Conservation (phyloP, 2,329 filamentous ascomycete species). For the Graphiopsis chlorocephala region DNA sequence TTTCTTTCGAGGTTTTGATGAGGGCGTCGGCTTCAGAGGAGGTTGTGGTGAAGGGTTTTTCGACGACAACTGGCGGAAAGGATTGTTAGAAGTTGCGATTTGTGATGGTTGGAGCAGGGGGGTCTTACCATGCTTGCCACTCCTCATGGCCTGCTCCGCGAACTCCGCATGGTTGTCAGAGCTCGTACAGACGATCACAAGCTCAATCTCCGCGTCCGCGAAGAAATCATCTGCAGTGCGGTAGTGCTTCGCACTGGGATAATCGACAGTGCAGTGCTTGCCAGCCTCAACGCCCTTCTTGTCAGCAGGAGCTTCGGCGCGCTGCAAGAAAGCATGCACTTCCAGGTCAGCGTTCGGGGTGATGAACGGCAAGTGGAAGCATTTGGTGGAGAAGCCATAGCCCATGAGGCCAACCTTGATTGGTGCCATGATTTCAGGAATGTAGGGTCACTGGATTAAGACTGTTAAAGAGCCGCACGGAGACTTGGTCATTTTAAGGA, state of each 20-base stretch:
- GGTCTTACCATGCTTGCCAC: slow-evolving; percentile 39
- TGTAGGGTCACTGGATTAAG: background rate
- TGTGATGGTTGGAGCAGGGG: background rate
- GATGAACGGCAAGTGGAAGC: slow-evolving; percentile 53
- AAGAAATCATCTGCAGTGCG: slow-evolving; percentile 36
- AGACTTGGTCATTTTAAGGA: background rate
- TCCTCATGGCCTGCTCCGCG: slow-evolving; percentile 34
- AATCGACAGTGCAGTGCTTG: slow-evolving; percentile 51
- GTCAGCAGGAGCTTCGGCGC: slow-evolving; percentile 40
- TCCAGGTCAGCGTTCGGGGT: slow-evolving; percentile 46
- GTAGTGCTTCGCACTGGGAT: slow-evolving; percentile 41
- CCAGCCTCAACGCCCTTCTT: slow-evolving; percentile 29
- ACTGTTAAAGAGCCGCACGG: background rate
- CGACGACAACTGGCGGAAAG: slow-evolving; percentile 33
- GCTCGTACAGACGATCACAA: slow-evolving; percentile 38
- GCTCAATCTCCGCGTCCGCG: slow-evolving; percentile 33
- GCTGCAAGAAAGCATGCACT: slow-evolving; percentile 50
- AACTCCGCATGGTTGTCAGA: slow-evolving; percentile 34
- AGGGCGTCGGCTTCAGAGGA: slow-evolving; percentile 35
- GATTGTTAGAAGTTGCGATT: background rate
- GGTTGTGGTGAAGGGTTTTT: slow-evolving; percentile 39
- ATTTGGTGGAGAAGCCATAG: slow-evolving; percentile 50
- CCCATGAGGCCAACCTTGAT: slow-evolving; percentile 52
- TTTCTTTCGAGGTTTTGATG: slow-evolving; percentile 32
- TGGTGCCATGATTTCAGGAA: slow-evolving; percentile 21